These are phyloP conservation scores for Eucalyptus cloeziana DNA, from an alignment of 345 rosid genomes.

Conservation along the genomic window DNA sequence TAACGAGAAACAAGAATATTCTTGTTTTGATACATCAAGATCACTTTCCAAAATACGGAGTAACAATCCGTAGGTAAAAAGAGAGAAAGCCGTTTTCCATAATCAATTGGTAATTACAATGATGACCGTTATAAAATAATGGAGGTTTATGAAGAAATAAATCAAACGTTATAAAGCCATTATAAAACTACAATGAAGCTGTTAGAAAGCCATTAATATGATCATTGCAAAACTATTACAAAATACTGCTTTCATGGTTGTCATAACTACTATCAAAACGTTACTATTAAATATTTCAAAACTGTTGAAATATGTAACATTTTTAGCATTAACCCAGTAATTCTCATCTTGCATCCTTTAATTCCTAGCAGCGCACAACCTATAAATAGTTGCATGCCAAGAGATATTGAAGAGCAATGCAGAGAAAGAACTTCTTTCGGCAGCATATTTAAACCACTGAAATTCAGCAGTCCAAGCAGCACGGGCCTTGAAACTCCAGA, in stretches of 20 bases:
- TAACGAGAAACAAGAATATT: neutral
- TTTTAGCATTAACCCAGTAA: neutral
- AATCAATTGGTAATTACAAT: no score
- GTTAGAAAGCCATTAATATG: neutral
- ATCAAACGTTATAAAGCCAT: neutral
- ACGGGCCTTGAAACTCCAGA: neutral
- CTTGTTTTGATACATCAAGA: neutral
- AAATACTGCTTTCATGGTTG: neutral
- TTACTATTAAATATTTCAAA: no score
- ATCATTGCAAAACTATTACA: neutral
- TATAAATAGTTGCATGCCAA: neutral
- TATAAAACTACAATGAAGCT: no score
- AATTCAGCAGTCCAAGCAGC: neutral
- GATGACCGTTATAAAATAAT: no score
- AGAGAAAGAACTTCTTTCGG: neutral
- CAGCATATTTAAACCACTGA: neutral
- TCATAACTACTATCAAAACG: neutral
- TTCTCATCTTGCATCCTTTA: neutral
- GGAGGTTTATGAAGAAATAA: neutral
- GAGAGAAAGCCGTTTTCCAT: neutral
- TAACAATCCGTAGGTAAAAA: accelerated
- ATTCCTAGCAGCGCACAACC: neutral
- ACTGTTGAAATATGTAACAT: neutral
- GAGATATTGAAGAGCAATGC: neutral
- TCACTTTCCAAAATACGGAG: neutral